These are phyloP conservation scores for Santalum album DNA, from an alignment of 164 flowering plant genomes.

Conservation along the genomic window DNA sequence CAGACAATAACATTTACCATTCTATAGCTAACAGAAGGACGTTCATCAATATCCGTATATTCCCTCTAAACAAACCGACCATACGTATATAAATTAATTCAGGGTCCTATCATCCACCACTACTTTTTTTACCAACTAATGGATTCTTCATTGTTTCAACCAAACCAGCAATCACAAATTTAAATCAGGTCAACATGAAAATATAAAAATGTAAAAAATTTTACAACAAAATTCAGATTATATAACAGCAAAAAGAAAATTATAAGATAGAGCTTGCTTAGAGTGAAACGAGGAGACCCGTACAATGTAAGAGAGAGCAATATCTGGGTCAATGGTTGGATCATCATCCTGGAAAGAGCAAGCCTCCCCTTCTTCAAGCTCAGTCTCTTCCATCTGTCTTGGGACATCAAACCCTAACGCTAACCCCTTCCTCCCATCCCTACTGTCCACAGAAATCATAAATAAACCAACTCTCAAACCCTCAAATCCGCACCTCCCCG, in stretches of 20 bases:
- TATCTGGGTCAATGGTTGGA: slow-evolving; percentile 49
- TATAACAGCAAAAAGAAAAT: neutral
- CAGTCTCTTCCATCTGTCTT: slow-evolving; percentile 66
- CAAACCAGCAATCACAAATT: slow-evolving; percentile 6
- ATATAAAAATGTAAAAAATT: neutral
- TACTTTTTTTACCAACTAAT: neutral
- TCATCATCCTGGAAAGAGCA: slow-evolving; percentile 35
- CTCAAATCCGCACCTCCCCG: slow-evolving; percentile 9
- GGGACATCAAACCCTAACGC: slow-evolving; percentile 41
- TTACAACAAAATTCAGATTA: neutral
- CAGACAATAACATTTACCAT: neutral
- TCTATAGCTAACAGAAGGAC: neutral
- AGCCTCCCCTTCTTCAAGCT: slow-evolving; percentile 98
- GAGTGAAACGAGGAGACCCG: slow-evolving; percentile 10
- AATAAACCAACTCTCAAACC: slow-evolving; percentile 15
- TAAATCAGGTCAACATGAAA: slow-evolving; percentile 9
- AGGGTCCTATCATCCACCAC: neutral
- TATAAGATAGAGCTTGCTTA: slow-evolving; percentile 1
- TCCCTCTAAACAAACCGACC: neutral
- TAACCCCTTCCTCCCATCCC: slow-evolving; percentile 63
- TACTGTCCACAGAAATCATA: slow-evolving; percentile 65
- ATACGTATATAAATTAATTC: neutral
- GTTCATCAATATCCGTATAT: neutral
- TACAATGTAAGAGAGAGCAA: slow-evolving; percentile 52
- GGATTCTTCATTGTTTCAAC: slow-evolving; percentile 4